phyloP scores from a whole-genome alignment of 2,329 filamentous ascomycete genomes.

The Incumbomyces delicatus region DNA sequence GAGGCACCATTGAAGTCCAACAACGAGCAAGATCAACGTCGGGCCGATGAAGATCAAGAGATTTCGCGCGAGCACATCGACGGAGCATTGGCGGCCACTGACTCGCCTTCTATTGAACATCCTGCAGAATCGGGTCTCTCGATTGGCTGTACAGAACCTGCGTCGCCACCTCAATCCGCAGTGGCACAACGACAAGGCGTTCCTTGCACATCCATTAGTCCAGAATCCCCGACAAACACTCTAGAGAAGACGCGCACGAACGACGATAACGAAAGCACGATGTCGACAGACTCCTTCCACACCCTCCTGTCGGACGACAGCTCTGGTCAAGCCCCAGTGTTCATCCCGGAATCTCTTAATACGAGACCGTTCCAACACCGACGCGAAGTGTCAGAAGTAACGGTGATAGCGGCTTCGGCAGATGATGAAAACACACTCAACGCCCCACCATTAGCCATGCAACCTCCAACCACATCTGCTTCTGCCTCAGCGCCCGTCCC shows the following conservation, averaged over 20 bases:
- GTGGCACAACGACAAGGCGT: too few relatives aligned
- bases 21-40: too few relatives aligned
- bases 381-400: slow-evolving; percentile 24
- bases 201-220: too few relatives aligned
- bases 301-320: slow-evolving; percentile 20
- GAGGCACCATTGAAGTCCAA: too few relatives aligned
- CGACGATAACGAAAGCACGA: slow-evolving; percentile 3
- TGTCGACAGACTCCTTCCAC: slow-evolving; percentile 33
- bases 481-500: neutral
- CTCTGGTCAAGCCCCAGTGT: too few relatives aligned
- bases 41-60: too few relatives aligned
- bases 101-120: too few relatives aligned
- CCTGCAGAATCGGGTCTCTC: too few relatives aligned
- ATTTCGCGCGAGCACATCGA: too few relatives aligned
- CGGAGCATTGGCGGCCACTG: too few relatives aligned
- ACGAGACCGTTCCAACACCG: slow-evolving; percentile 16
- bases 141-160: too few relatives aligned
- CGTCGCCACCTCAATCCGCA: too few relatives aligned
- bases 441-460: neutral
- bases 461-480: slow-evolving; percentile 7
- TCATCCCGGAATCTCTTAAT: slow-evolving; percentile 5
- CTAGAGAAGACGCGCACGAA: neutral
- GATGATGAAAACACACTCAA: neutral
- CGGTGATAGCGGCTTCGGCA: slow-evolving; percentile 21
- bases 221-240: neutral